A percentile compares a stretch with the other conserved stretches of the same genome.
phyloP scores from a whole-genome alignment of 192 early-diverging fungal genomes.

The Lobosporangium transversale region DNA sequence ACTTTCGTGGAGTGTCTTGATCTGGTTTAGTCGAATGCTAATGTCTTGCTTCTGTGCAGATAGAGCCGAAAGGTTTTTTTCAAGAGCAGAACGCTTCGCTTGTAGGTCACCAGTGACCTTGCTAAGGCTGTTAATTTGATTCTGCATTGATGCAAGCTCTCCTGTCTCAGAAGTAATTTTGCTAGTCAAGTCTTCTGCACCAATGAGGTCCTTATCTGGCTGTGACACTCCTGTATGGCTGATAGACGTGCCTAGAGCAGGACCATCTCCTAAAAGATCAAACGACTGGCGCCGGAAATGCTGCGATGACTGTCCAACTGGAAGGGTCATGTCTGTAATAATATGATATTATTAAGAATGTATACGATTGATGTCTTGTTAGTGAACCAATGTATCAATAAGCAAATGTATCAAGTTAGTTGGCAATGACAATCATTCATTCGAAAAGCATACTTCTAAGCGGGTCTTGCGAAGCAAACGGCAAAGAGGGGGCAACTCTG shows the following conservation, averaged over 20 bases:
- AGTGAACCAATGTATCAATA: no score
- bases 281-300: conserved; percentile 41
- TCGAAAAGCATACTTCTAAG: conserved; percentile 30
- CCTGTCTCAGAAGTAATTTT: conserved; percentile 67
- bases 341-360: no score
- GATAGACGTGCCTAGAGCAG: conserved; percentile 4
- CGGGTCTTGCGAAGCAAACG: conserved; percentile 21
- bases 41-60: conserved; percentile 72
- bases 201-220: conserved; percentile 57
- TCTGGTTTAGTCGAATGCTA: conserved; percentile 62
- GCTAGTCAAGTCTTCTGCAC: conserved; percentile 50
- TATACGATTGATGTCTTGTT: not conserved
- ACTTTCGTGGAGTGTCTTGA: conserved; percentile 67
- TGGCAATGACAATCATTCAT: no score
- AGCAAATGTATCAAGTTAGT: no score
- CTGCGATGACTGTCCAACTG: conserved; percentile 3
- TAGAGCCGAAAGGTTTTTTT: conserved; percentile 68
- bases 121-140: conserved; percentile 64
- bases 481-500: conserved; percentile 6
- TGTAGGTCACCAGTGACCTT: conserved; percentile 65
- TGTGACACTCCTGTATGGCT: not conserved
- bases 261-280: conserved; percentile 47
- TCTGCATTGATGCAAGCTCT: conserved; percentile 69
- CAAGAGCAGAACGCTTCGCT: conserved; percentile 60
- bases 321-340: conserved; percentile 15